phyloP scores from a whole-genome alignment of 768 basidiomycete species.

The Termitomyces sp. region DNA sequence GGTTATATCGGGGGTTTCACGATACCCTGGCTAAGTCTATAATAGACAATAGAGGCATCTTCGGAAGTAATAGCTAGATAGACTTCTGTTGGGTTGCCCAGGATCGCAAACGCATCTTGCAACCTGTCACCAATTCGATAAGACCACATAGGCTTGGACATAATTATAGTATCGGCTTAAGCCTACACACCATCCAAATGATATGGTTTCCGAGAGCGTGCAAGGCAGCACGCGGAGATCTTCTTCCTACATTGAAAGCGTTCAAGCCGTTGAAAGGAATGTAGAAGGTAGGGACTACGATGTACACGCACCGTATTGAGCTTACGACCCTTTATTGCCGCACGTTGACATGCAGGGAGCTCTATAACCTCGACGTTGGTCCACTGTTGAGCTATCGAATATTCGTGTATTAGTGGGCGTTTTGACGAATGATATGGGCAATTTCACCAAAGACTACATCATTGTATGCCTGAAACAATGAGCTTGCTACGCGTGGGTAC shows the following conservation, averaged over 20 bases:
- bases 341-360: slow-evolving; percentile 46
- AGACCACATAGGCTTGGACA: background rate
- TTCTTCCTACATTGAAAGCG: slow-evolving; percentile 29
- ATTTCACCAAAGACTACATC: slow-evolving; percentile 57
- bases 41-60: slow-evolving; percentile 82
- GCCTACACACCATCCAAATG: slow-evolving; percentile 49
- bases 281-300: background rate
- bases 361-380: slow-evolving; percentile 58
- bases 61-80: slow-evolving; percentile 70
- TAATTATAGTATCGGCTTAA: background rate
- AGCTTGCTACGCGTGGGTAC: slow-evolving; percentile 58
- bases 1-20: slow-evolving; percentile 61
- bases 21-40: slow-evolving; percentile 74
- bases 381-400: slow-evolving; percentile 65
- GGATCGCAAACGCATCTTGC: slow-evolving; percentile 46
- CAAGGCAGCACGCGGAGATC: slow-evolving; percentile 60
- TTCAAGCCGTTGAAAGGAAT: background rate
- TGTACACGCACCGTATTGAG: slow-evolving; percentile 40
- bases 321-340: slow-evolving; percentile 54
- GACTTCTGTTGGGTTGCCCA: slow-evolving; percentile 44
- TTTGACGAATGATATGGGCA: background rate
- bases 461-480: slow-evolving; percentile 73
- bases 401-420: background rate
- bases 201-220: slow-evolving; percentile 59
- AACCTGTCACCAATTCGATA: slow-evolving; percentile 37